phyloP scores from a whole-genome alignment of 495 filamentous ascomycete species.

The Penicillium angulare region DNA sequence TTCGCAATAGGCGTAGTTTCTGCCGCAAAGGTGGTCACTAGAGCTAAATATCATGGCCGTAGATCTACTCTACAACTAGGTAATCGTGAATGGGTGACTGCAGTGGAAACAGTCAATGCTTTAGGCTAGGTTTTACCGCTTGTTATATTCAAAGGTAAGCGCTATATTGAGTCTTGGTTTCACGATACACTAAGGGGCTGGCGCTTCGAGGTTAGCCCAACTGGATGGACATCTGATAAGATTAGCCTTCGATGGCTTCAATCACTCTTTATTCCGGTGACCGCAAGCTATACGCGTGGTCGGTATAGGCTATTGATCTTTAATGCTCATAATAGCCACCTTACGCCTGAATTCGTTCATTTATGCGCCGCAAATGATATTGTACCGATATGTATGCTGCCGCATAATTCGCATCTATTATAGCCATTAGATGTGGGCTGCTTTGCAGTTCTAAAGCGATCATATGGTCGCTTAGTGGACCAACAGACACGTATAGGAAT shows the following conservation, averaged over 20 bases:
- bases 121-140: slow-evolving; percentile 21
- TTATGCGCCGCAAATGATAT: slow-evolving; percentile 21
- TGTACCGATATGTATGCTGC: slow-evolving; percentile 21
- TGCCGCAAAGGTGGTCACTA: too few relatives aligned
- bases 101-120: slow-evolving; percentile 34
- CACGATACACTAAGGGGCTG: slow-evolving; percentile 9
- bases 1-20: too few relatives aligned
- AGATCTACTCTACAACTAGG: slow-evolving; percentile 27
- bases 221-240: slow-evolving; percentile 31
- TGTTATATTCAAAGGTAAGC: slow-evolving; percentile 26
- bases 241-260: slow-evolving; percentile 16
- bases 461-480: not conserved
- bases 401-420: slow-evolving; percentile 24
- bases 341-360: slow-evolving; percentile 19
- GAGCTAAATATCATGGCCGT: not conserved
- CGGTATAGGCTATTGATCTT: slow-evolving; percentile 25
- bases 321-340: slow-evolving; percentile 26
- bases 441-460: too few relatives aligned
- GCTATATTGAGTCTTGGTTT: slow-evolving; percentile 8
- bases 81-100: slow-evolving; percentile 39
- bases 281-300: not conserved
- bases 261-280: slow-evolving; percentile 12
- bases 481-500: not conserved
- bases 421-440: too few relatives aligned
- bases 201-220: slow-evolving; percentile 17